Conservation (phyloP, 768 basidiomycete species). For the Russula griseocarnosa region DNA sequence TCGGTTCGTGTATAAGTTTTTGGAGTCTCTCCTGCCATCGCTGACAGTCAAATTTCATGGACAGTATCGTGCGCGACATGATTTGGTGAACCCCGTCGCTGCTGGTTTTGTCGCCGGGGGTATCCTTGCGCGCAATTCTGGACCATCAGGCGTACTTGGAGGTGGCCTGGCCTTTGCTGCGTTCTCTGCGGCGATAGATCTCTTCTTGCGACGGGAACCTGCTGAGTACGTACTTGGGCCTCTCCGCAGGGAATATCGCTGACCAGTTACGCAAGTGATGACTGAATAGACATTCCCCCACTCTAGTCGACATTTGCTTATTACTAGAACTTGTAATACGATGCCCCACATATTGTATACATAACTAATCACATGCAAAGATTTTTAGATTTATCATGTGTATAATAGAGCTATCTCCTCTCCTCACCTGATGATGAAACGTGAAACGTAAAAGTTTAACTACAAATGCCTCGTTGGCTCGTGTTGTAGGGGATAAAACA, state of each 20-base stretch:
- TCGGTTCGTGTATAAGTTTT: slow-evolving; percentile 54
- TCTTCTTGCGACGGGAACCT: slow-evolving; percentile 77
- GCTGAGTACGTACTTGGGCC: slow-evolving; percentile 53
- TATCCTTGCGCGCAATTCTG: slow-evolving; percentile 80
- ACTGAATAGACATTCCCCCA: slow-evolving; percentile 3
- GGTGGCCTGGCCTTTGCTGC: slow-evolving; percentile 91
- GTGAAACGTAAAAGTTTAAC: too few relatives aligned
- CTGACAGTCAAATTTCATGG: background rate
- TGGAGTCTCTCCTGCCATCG: background rate
- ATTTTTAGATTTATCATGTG: background rate
- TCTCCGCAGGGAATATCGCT: background rate
- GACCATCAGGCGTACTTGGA: slow-evolving; percentile 79
- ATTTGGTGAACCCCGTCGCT: slow-evolving; percentile 85
- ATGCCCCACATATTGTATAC: background rate
- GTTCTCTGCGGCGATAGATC: slow-evolving; percentile 88
- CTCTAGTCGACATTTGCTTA: background rate
- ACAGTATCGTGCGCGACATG: slow-evolving; percentile 94
- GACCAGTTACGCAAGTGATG: slow-evolving; percentile 17
- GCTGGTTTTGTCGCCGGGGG: slow-evolving; percentile 89
- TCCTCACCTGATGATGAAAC: background rate
- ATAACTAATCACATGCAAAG: slow-evolving; percentile 9
- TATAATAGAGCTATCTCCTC: background rate
- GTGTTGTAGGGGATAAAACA: too few relatives aligned
- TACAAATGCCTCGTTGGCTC: too few relatives aligned
- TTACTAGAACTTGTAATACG: slow-evolving; percentile 12